A percentile compares a stretch with the other conserved stretches of the same genome.
Evolutionary conservation across 2,329 filamentous ascomycete species (phyloP).

Genomic region (Mycogone perniciosa): DNA sequence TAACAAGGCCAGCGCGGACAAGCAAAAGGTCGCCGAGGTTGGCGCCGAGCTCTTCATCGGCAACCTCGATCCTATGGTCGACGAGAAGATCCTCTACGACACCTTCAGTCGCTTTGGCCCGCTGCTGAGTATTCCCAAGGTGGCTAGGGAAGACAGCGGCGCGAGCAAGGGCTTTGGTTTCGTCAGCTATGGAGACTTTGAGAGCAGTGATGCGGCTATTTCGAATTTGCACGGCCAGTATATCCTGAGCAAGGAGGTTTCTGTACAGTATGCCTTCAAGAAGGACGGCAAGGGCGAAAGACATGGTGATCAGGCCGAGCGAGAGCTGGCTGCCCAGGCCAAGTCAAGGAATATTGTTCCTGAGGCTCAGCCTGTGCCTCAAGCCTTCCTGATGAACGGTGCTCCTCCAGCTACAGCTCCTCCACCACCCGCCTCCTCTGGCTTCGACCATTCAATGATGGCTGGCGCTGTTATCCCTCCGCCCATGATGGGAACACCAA

Average conservation of each 20-base stretch:
- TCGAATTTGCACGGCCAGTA: constrained; percentile 93
- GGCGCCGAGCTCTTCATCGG: constrained; percentile 96
- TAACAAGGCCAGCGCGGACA: constrained; percentile 89
- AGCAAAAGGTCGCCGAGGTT: constrained; percentile 87
- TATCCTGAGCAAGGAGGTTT: constrained; percentile 93
- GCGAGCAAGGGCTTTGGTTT: constrained; percentile 95
- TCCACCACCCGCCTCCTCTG: constrained; percentile 20
- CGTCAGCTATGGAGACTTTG: constrained; percentile 87
- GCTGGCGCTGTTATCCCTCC: constrained; percentile 22
- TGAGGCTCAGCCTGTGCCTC: constrained; percentile 67
- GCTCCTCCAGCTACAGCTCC: constrained; percentile 18
- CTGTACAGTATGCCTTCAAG: constrained; percentile 98
- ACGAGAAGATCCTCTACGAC: constrained; percentile 93
- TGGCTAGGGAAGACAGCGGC: constrained; percentile 82
- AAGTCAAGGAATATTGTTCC: constrained; percentile 91
- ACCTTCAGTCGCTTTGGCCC: constrained; percentile 88
- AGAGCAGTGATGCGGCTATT: constrained; percentile 86
- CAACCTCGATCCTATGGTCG: constrained; percentile 88
- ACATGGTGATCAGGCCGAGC: constrained; percentile 89
- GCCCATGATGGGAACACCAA: constrained; percentile 22
- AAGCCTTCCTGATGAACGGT: constrained; percentile 55
- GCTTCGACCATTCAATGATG: constrained; percentile 32
- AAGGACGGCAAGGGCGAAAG: constrained; percentile 97
- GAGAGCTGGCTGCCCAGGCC: constrained; percentile 83
- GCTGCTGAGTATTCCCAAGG: constrained; percentile 78